A percentile compares a stretch with the other conserved stretches of the same genome.
phyloP scores from a whole-genome alignment of 345 rosid genomes.

The Citropsis articulata region DNA sequence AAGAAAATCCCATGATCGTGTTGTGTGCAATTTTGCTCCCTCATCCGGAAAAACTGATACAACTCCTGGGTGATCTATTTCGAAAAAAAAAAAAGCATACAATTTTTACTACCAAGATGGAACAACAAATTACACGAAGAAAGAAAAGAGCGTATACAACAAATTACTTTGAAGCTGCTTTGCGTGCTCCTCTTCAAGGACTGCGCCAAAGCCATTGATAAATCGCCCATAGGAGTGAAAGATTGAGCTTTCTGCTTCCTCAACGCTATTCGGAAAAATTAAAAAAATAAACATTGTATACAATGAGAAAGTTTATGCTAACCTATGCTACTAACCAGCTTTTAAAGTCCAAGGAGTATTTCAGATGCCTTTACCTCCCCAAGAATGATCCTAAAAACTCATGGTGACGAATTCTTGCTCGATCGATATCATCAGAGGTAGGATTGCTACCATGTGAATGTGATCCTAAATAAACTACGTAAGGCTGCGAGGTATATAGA shows the following conservation, averaged over 20 bases:
- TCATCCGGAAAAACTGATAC: constrained; percentile 56
- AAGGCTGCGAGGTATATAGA: constrained; percentile 13
- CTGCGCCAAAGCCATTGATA: constrained; percentile 39
- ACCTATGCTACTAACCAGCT: neutral
- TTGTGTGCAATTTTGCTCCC: constrained; percentile 48
- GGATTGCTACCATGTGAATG: constrained; percentile 12
- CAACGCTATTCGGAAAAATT: constrained; percentile 6
- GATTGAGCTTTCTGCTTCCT: constrained; percentile 16
- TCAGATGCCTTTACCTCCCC: constrained; percentile 27
- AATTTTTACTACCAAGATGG: neutral
- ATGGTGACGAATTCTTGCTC: constrained; percentile 19
- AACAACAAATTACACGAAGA: neutral
- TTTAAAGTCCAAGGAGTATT: too few relatives aligned
- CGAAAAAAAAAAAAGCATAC: too few relatives aligned
- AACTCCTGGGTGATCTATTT: constrained; percentile 56
- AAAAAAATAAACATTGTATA: neutral
- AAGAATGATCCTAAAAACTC: constrained; percentile 32
- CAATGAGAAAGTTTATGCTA: neutral
- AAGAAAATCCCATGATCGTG: constrained; percentile 67
- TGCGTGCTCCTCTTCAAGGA: constrained; percentile 28
- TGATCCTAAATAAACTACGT: constrained; percentile 31
- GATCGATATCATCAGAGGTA: neutral
- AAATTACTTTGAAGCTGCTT: constrained; percentile 29
- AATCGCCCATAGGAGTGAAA: constrained; percentile 31
- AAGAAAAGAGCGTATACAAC: neutral